Conservation (phyloP, 2,329 filamentous ascomycete species). For the Fusarium fracticaudum region DNA sequence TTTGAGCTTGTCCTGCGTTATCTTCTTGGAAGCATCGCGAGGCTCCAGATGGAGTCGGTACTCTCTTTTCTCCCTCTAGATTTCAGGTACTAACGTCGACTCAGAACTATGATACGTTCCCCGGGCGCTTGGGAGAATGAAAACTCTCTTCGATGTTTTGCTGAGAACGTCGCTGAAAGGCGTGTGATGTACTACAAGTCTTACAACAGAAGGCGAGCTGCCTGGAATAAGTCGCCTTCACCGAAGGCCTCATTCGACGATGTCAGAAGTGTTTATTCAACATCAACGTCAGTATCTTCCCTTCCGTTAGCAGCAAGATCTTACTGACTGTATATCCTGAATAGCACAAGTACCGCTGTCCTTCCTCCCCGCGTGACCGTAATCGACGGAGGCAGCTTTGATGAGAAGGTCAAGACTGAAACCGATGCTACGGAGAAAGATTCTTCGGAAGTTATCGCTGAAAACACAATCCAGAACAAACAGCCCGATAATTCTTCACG, state of each 20-base stretch:
- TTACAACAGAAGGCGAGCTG: not conserved
- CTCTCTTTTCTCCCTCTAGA: fast-evolving
- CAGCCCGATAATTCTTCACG: fast-evolving
- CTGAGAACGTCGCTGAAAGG: not conserved
- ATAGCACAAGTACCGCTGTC: not conserved
- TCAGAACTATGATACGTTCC: not conserved
- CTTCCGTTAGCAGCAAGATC: fast-evolving
- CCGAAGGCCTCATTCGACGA: not conserved
- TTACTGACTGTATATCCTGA: not conserved
- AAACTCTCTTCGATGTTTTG: not conserved
- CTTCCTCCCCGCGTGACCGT: not conserved
- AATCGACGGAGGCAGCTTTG: not conserved
- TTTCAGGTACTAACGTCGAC: fast-evolving
- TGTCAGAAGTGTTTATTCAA: not conserved
- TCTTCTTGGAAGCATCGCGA: slow-evolving; percentile 2
- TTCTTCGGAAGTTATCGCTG: too few species aligned
- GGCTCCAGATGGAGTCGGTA: not conserved
- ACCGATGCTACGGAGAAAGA: not conserved
- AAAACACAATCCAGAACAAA: too few species aligned
- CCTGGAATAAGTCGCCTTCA: fast-evolving
- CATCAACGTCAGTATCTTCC: not conserved
- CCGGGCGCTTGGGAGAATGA: not conserved
- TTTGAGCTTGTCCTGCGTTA: slow-evolving; percentile 3
- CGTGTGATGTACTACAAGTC: not conserved
- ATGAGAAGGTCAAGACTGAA: not conserved